Evolutionary conservation across 192 early-diverging fungal species (phyloP).

Genomic region (Chytriomyces hyalinus): DNA sequence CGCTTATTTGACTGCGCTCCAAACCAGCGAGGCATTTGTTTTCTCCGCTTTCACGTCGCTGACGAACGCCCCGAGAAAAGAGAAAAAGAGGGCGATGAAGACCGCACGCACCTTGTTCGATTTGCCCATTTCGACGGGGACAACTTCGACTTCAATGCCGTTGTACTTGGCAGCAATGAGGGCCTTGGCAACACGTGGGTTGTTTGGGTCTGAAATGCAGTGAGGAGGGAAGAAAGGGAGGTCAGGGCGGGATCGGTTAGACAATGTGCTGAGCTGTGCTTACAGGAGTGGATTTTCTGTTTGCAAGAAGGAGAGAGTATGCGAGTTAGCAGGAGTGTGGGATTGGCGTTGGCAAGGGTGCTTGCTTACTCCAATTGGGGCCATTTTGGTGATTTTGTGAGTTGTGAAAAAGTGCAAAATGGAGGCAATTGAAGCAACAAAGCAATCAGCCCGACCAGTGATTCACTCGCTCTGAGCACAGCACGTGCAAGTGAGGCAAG

Average conservation of each 20-base stretch:
- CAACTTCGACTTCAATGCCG: constrained; percentile 73
- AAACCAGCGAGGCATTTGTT: not conserved
- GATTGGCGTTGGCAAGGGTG: not conserved
- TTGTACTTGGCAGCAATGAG: constrained; percentile 80
- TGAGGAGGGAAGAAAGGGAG: not conserved
- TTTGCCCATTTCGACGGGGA: constrained; percentile 63
- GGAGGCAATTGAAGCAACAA: not conserved
- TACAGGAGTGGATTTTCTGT: constrained; percentile 34
- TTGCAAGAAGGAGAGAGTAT: not conserved
- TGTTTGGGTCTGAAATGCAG: constrained; percentile 61
- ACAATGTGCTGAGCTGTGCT: not conserved
- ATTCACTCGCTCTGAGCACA: no score
- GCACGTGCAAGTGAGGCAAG: no score
- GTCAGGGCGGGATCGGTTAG: not conserved
- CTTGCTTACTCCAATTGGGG: constrained; percentile 25
- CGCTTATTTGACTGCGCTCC: not conserved
- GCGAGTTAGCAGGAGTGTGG: not conserved
- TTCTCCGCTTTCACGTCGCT: not conserved
- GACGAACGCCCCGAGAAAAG: not conserved
- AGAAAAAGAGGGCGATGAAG: not conserved
- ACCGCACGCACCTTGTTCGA: constrained; percentile 63
- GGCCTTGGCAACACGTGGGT: constrained; percentile 73
- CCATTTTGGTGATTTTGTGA: constrained; percentile 1
- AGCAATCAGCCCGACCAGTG: no score
- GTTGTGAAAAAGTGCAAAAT: constrained; percentile 1